These are phyloP conservation scores for Mortierella alpina DNA, from an alignment of 192 early-diverging fungal genomes.

Conservation along the genomic window DNA sequence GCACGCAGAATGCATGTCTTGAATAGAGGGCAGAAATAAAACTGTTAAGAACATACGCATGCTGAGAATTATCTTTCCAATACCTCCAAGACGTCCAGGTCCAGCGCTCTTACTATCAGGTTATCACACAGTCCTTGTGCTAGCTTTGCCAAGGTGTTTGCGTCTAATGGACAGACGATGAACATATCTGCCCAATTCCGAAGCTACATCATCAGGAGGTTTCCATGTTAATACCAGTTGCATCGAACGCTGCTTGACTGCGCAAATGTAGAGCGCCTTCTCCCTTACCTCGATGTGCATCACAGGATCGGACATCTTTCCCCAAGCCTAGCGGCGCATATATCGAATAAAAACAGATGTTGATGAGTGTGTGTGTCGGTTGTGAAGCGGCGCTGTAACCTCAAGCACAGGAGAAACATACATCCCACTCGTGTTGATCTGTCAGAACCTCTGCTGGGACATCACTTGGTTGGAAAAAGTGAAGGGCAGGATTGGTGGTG, in stretches of 20 bases:
- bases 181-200: slow-evolving; percentile 95
- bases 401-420: slow-evolving; percentile 23
- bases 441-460: slow-evolving; percentile 67
- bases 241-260: background rate
- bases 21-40: background rate
- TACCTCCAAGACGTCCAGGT: background rate
- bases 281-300: slow-evolving; percentile 87
- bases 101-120: slow-evolving; percentile 68
- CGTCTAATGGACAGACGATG: slow-evolving; percentile 91
- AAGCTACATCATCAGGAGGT: slow-evolving; percentile 57
- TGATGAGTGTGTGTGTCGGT: no score
- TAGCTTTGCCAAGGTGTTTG: slow-evolving; percentile 93
- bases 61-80: background rate
- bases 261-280: background rate
- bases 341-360: background rate
- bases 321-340: slow-evolving; percentile 69
- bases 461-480: slow-evolving; percentile 79
- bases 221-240: background rate
- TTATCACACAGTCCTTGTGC: slow-evolving; percentile 95
- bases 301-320: slow-evolving; percentile 87
- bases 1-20: slow-evolving; percentile 91
- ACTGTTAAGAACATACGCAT: slow-evolving; percentile 1
- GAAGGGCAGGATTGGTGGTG: slow-evolving; percentile 82
- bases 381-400: background rate
- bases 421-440: slow-evolving; percentile 91